Percentiles rank a stretch among this genome's conserved stretches.
phyloP scores from a whole-genome alignment of 2,329 filamentous ascomycete genomes.

The Botrytis aclada region DNA sequence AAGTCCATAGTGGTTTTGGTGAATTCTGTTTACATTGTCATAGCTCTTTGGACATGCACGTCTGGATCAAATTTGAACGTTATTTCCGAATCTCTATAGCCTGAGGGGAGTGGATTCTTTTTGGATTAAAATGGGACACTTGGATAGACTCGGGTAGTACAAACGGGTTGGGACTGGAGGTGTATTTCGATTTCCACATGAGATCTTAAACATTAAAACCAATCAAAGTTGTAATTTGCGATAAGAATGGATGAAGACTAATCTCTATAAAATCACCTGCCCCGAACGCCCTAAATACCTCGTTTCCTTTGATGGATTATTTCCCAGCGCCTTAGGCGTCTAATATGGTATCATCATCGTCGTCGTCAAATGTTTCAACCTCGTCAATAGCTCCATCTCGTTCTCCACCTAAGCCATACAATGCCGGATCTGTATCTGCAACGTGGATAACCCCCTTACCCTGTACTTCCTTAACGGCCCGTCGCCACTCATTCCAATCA shows the following conservation, averaged over 20 bases:
- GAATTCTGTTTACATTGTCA: not conserved
- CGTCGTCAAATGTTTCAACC: conserved; percentile 79
- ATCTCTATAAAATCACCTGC: conserved; percentile 5
- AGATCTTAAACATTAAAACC: not conserved
- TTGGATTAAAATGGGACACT: not conserved
- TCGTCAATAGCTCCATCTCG: conserved; percentile 78
- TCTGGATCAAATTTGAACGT: not conserved
- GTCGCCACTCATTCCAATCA: conserved; percentile 83
- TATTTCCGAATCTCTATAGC: not conserved
- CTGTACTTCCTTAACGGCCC: conserved; percentile 68
- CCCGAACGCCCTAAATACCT: conserved; percentile 3
- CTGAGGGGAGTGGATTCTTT: not conserved
- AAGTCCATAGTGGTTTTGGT: not conserved
- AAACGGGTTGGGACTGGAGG: not conserved
- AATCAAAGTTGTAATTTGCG: not conserved
- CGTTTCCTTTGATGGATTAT: not conserved
- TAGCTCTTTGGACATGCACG: not conserved
- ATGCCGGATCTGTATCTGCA: conserved; percentile 63
- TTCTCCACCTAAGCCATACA: conserved; percentile 52
- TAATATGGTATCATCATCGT: conserved; percentile 45
- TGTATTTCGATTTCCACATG: not conserved
- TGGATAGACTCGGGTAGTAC: not conserved
- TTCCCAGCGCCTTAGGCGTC: conserved; percentile 21
- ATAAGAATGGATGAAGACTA: not conserved
- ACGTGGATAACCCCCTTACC: conserved; percentile 86